phyloP scores from a whole-genome alignment of 2,329 filamentous ascomycete genomes.

The Lachnellula cervina region DNA sequence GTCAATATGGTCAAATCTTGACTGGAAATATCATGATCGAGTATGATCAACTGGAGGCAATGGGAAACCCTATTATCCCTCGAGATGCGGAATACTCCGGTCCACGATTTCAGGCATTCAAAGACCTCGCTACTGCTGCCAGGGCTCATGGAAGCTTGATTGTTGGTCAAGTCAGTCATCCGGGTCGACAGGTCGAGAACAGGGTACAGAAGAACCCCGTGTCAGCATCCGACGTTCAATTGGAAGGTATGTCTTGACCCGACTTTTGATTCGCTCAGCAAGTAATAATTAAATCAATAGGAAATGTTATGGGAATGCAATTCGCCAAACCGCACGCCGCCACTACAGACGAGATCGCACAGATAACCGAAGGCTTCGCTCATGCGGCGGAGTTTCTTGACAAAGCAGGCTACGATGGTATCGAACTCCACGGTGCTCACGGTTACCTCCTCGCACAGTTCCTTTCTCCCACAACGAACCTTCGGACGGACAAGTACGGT shows the following conservation, averaged over 20 bases:
- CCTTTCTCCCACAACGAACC: constrained; percentile 26
- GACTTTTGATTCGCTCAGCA: background rate
- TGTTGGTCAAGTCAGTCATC: constrained; percentile 58
- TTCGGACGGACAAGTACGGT: constrained; percentile 30
- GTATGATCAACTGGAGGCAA: constrained; percentile 51
- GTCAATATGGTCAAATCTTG: constrained; percentile 49
- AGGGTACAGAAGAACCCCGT: constrained; percentile 35
- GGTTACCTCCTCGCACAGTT: constrained; percentile 32
- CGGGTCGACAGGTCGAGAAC: constrained; percentile 42
- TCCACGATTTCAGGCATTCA: constrained; percentile 55
- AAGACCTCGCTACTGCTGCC: constrained; percentile 46
- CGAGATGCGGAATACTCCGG: constrained; percentile 45
- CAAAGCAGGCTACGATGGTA: constrained; percentile 55
- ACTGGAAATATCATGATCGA: constrained; percentile 63
- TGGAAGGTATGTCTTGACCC: constrained; percentile 26
- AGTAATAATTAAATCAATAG: constrained; percentile 3
- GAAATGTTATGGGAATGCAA: constrained; percentile 39
- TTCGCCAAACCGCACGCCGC: constrained; percentile 51
- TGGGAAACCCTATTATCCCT: constrained; percentile 57
- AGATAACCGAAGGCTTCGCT: constrained; percentile 56
- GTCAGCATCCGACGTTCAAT: constrained; percentile 37
- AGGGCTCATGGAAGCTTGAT: constrained; percentile 55
- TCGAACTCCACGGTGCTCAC: constrained; percentile 33
- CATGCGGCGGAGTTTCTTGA: constrained; percentile 58
- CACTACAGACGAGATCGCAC: constrained; percentile 49